phyloP scores from a whole-genome alignment of 345 rosid species.

The Lepidium sativum region DNA sequence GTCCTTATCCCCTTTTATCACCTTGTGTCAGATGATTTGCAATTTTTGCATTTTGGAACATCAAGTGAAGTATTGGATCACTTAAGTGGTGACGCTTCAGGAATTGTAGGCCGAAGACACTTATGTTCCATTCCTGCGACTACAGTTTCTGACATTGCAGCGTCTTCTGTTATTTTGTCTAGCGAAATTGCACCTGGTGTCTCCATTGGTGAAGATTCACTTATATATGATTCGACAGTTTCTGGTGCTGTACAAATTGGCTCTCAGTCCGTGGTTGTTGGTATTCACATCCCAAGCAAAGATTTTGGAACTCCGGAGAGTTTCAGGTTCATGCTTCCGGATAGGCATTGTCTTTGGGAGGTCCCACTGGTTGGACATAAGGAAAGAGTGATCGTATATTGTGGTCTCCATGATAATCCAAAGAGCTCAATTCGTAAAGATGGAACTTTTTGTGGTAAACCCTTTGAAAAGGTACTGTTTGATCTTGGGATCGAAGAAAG shows the following conservation, averaged over 20 bases:
- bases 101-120: constrained; percentile 86
- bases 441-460: constrained; percentile 94
- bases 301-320: constrained; percentile 25
- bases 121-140: constrained; percentile 92
- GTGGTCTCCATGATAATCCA: constrained; percentile 97
- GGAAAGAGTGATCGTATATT: constrained; percentile 66
- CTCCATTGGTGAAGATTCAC: constrained; percentile 91
- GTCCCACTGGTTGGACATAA: constrained; percentile 69
- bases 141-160: constrained; percentile 81
- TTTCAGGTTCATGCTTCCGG: constrained; percentile 78
- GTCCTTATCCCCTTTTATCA: constrained; percentile 10
- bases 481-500: constrained; percentile 65
- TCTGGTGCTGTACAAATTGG: constrained; percentile 79
- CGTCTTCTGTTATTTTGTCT: constrained; percentile 77
- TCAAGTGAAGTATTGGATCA: constrained; percentile 96
- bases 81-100: constrained; percentile 67
- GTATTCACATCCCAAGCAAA: constrained; percentile 53
- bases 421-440: constrained; percentile 47
- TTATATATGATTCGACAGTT: constrained; percentile 69
- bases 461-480: constrained; percentile 62
- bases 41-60: constrained; percentile 93
- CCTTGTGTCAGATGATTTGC: constrained; percentile 61
- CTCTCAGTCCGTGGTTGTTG: constrained; percentile 81
- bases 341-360: constrained; percentile 98
- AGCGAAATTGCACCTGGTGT: constrained; percentile 81